Percentiles rank a stretch among this genome's conserved stretches.
Evolutionary conservation across 1,139 yeast genomes (phyloP).

Genomic region (Scheffersomyces quercinus): DNA sequence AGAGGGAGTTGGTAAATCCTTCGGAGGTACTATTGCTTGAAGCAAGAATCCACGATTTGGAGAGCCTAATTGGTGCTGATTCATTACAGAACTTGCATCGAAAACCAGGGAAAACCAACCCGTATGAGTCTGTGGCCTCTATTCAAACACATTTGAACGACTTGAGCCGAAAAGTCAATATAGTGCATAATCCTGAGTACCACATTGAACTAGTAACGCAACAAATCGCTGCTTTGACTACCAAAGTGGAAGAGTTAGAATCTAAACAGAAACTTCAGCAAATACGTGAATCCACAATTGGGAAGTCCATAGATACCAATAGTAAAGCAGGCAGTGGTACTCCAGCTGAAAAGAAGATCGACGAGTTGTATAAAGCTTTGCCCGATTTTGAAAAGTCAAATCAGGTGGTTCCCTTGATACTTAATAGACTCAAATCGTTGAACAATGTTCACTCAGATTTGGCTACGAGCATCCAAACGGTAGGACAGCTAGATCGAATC

Average conservation of each 20-base stretch:
- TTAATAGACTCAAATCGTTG: constrained; percentile 46
- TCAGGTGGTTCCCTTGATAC: constrained; percentile 38
- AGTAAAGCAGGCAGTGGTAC: not conserved
- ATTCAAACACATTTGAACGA: constrained; percentile 31
- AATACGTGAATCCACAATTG: constrained; percentile 3
- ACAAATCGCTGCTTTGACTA: constrained; percentile 17
- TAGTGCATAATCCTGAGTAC: constrained; percentile 39
- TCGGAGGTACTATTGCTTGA: constrained; percentile 23
- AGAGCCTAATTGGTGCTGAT: constrained; percentile 20
- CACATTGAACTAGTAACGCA: constrained; percentile 22
- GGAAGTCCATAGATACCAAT: not conserved
- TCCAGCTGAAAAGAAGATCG: constrained; percentile 27
- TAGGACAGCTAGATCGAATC: constrained; percentile 32
- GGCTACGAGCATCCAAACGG: constrained; percentile 27
- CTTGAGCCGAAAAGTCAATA: constrained; percentile 35
- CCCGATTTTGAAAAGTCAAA: constrained; percentile 37
- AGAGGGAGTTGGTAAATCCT: constrained; percentile 5
- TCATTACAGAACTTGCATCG: constrained; percentile 3
- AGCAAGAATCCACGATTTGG: constrained; percentile 23
- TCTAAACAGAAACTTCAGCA: constrained; percentile 16
- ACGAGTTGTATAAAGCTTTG: constrained; percentile 37
- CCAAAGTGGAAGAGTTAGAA: constrained; percentile 18
- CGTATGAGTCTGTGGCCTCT: constrained; percentile 9
- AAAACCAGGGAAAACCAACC: constrained; percentile 1
- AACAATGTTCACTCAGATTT: constrained; percentile 45